Evolutionary conservation across 176 grass and related monocot species (phyloP).

Genomic region (Zizania latifolia): DNA sequence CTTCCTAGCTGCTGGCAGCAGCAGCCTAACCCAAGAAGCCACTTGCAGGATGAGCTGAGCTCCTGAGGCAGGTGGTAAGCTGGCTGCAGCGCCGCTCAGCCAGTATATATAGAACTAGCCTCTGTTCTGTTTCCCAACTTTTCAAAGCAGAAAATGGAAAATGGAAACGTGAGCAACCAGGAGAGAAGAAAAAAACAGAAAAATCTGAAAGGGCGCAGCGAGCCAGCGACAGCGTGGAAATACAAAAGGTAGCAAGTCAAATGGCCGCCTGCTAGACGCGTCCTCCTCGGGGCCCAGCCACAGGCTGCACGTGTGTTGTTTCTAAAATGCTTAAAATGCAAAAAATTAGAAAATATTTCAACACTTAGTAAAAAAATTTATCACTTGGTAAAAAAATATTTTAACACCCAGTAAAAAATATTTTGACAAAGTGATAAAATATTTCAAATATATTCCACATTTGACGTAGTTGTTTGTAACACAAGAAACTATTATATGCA

Average conservation of each 20-base stretch:
- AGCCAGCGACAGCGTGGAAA: background rate
- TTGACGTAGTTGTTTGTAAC: too few species aligned
- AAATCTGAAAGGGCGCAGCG: background rate
- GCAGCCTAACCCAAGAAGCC: background rate
- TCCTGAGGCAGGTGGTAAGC: background rate
- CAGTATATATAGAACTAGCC: conserved; percentile 26
- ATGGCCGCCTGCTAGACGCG: background rate
- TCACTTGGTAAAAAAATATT: too few species aligned
- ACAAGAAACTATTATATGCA: too few species aligned
- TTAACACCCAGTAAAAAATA: too few species aligned
- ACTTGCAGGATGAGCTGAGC: background rate
- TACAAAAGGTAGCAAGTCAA: background rate
- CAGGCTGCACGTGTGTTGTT: too few species aligned
- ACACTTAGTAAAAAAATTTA: too few species aligned
- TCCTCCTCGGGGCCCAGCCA: background rate
- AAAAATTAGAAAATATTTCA: too few species aligned
- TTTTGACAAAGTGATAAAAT: too few species aligned
- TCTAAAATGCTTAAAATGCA: too few species aligned
- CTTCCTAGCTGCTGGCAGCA: background rate
- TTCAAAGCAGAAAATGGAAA: background rate
- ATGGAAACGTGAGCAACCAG: background rate
- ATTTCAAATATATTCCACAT: too few species aligned
- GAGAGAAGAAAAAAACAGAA: background rate
- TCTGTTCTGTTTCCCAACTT: too few species aligned
- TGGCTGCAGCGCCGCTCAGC: background rate